phyloP scores from a whole-genome alignment of 768 basidiomycete species.

The Russula emetica region DNA sequence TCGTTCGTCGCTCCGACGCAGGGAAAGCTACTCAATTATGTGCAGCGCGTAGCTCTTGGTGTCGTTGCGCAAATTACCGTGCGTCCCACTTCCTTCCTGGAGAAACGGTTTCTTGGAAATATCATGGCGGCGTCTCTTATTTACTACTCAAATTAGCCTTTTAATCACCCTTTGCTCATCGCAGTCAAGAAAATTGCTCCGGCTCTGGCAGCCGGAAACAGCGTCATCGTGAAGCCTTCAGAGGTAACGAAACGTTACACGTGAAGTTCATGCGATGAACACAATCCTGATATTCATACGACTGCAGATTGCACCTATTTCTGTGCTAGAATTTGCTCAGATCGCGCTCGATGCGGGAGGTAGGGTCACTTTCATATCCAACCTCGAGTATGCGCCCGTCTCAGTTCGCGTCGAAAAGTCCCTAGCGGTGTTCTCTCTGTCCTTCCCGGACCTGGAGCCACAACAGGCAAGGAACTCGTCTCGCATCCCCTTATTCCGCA shows the following conservation, averaged over 20 bases:
- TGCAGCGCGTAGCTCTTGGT: constrained; percentile 74
- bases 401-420: constrained; percentile 43
- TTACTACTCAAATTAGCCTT: constrained; percentile 48
- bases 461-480: constrained; percentile 61
- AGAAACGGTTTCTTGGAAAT: not conserved
- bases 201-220: constrained; percentile 80
- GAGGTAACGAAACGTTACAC: constrained; percentile 43
- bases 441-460: constrained; percentile 65
- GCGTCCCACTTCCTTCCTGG: constrained; percentile 27
- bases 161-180: constrained; percentile 87
- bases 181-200: constrained; percentile 86
- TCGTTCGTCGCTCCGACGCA: constrained; percentile 72
- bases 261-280: not conserved
- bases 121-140: not conserved
- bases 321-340: constrained; percentile 71
- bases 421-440: constrained; percentile 70
- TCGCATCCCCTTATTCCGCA: constrained; percentile 66
- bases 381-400: not conserved
- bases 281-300: not conserved
- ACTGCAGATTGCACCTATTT: constrained; percentile 65
- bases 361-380: constrained; percentile 32
- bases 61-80: constrained; percentile 90
- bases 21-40: constrained; percentile 74
- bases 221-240: constrained; percentile 78
- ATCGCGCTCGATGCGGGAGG: constrained; percentile 64